phyloP scores from a whole-genome alignment of 2,329 filamentous ascomycete species.

The Eutypella sp. region DNA sequence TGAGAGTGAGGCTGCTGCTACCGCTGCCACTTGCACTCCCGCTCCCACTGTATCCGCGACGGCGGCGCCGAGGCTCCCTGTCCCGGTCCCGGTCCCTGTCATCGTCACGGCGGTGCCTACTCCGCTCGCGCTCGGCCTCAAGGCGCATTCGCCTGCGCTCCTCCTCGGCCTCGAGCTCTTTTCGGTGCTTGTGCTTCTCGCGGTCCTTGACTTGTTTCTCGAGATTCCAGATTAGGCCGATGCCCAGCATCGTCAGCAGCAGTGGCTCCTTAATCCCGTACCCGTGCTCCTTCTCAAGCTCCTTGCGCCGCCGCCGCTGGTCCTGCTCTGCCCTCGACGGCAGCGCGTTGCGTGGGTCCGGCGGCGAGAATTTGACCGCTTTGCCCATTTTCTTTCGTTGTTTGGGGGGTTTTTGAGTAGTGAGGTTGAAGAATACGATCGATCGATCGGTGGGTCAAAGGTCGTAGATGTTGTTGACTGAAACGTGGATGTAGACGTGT shows the following conservation, averaged over 20 bases:
- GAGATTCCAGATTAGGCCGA: constrained; percentile 36
- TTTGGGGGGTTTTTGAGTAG: not conserved
- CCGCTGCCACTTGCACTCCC: not conserved
- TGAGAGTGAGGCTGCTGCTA: no score
- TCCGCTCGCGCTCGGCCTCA: constrained; percentile 13
- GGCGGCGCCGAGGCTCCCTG: constrained; percentile 5
- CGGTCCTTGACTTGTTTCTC: constrained; percentile 33
- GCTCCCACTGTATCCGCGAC: constrained; percentile 1
- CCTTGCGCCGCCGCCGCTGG: constrained; percentile 31
- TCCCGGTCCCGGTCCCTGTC: constrained; percentile 11
- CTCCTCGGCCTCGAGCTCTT: constrained; percentile 13
- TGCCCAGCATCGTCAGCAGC: constrained; percentile 23
- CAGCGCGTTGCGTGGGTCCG: constrained; percentile 23
- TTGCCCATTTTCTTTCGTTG: constrained; percentile 1
- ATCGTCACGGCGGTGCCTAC: no score
- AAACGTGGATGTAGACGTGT: not conserved
- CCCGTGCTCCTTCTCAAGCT: constrained; percentile 34
- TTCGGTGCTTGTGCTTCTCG: constrained; percentile 27
- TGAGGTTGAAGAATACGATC: not conserved
- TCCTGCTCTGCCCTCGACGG: constrained; percentile 35
- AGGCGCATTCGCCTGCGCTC: no score
- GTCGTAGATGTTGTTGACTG: not conserved
- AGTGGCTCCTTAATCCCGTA: constrained; percentile 36
- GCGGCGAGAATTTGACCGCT: constrained; percentile 1
- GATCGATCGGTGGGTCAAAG: no score